Evolutionary conservation across 257 asterid species (phyloP).

Genomic region (Solanum ahanhuiri): DNA sequence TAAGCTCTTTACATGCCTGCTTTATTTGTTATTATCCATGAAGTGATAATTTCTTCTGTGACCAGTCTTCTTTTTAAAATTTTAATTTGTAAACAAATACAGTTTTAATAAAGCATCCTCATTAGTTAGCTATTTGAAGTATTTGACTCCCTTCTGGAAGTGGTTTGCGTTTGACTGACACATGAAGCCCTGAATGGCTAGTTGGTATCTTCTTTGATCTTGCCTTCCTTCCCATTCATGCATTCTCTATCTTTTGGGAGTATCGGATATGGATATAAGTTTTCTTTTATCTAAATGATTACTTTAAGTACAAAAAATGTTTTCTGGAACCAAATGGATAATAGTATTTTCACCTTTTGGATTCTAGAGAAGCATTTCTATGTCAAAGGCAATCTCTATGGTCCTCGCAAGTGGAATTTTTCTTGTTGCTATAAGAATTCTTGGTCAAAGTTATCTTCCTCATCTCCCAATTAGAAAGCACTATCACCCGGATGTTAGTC

Average conservation of each 20-base stretch:
- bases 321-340: neutral
- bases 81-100: neutral
- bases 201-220: neutral
- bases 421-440: constrained; percentile 40
- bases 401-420: constrained; percentile 54
- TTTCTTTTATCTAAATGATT: neutral
- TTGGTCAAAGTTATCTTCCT: constrained; percentile 40
- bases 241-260: neutral
- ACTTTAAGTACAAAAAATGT: neutral
- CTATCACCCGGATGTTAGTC: constrained; percentile 19
- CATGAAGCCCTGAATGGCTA: neutral
- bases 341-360: constrained; percentile 4
- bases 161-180: neutral
- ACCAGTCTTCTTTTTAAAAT: neutral
- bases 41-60: neutral
- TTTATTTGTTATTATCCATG: neutral
- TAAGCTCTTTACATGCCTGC: neutral
- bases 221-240: neutral
- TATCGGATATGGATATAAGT: neutral
- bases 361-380: constrained; percentile 47
- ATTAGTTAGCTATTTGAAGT: neutral
- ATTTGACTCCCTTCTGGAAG: neutral
- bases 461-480: constrained; percentile 27
- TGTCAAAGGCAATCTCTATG: constrained; percentile 37
- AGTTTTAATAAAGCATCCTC: neutral